Evolutionary conservation across 2,329 filamentous ascomycete genomes (phyloP).

Genomic region (Diatrype stigma): DNA sequence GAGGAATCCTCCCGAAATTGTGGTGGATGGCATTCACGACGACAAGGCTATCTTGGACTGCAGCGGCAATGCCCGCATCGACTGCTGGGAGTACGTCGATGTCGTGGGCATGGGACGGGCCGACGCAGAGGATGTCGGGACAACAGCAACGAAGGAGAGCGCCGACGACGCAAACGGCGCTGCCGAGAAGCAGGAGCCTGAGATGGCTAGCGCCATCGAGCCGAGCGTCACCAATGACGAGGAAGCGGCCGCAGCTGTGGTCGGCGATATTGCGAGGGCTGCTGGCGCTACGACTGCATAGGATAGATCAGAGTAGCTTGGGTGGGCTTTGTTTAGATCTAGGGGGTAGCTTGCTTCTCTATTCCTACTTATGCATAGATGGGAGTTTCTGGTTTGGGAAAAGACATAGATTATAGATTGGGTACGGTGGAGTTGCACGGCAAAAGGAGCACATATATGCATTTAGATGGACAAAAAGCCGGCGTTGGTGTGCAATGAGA

Average conservation of each 20-base stretch:
- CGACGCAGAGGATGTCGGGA: constrained; percentile 12
- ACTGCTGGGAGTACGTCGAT: constrained; percentile 51
- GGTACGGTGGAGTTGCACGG: background rate
- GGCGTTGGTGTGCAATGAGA: too few species aligned
- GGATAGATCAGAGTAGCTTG: background rate
- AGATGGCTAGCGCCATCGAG: constrained; percentile 33
- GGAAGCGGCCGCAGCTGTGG: background rate
- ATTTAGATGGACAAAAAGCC: too few species aligned
- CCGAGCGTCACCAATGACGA: constrained; percentile 13
- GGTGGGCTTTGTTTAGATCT: background rate
- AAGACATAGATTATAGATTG: background rate
- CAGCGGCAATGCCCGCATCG: constrained; percentile 34
- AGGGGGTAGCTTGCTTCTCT: background rate
- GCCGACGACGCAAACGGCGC: constrained; percentile 12
- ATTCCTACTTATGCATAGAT: background rate
- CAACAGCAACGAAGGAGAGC: constrained; percentile 11
- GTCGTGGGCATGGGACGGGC: constrained; percentile 43
- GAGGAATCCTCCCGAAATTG: too few species aligned
- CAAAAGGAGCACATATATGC: background rate
- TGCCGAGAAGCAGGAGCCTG: constrained; percentile 25
- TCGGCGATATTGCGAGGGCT: background rate
- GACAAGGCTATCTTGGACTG: constrained; percentile 50
- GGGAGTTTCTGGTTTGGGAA: background rate
- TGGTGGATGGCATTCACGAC: constrained; percentile 36
- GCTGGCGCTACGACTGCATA: background rate